Conservation (phyloP, 192 early-diverging fungal genomes). For the Coemansia asiatica region DNA sequence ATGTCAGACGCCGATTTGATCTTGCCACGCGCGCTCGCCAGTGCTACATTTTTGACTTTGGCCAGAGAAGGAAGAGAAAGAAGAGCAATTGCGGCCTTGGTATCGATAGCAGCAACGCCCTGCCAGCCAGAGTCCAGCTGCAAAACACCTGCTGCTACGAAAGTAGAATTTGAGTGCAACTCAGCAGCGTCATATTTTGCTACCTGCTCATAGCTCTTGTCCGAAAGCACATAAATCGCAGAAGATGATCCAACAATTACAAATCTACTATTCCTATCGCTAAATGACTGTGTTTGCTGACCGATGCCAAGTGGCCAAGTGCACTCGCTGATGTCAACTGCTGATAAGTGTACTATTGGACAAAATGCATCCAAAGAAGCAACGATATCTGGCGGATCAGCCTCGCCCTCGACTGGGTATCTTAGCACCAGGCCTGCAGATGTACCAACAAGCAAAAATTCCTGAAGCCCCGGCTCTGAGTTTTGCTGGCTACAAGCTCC, state of each 20-base stretch:
- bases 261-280: neutral
- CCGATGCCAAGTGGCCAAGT: too few relatives aligned
- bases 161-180: neutral
- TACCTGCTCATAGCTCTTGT: slow-evolving; percentile 6
- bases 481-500: neutral
- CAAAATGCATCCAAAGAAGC: neutral
- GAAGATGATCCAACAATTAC: slow-evolving; percentile 16
- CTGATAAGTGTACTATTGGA: neutral
- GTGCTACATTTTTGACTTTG: neutral
- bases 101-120: slow-evolving; percentile 27
- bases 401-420: slow-evolving; percentile 9
- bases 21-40: slow-evolving; percentile 3
- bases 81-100: slow-evolving; percentile 9
- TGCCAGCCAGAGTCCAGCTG: slow-evolving; percentile 20
- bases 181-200: slow-evolving; percentile 8
- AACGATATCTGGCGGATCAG: slow-evolving; percentile 9
- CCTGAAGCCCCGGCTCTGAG: neutral
- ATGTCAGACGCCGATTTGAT: neutral
- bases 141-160: slow-evolving; percentile 20
- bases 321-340: neutral
- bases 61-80: slow-evolving; percentile 22
- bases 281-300: neutral
- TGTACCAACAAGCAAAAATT: slow-evolving; percentile 23
- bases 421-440: slow-evolving; percentile 24
- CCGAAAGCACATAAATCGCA: slow-evolving; percentile 9